Evolutionary conservation across 73 alveolate species (phyloP).

Genomic region (Tetrahymena thermophila): DNA sequence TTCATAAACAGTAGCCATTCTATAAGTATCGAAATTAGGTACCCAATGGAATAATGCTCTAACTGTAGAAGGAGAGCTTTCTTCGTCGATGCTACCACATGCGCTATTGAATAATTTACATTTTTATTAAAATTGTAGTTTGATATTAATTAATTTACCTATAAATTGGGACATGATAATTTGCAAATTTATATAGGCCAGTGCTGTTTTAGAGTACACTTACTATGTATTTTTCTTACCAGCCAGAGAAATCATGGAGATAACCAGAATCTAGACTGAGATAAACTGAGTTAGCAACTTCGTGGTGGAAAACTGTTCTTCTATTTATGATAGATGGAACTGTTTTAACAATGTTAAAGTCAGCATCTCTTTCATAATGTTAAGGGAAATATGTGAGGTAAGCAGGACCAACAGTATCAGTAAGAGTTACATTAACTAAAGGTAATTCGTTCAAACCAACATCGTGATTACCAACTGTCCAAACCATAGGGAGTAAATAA

Average conservation of each 20-base stretch:
- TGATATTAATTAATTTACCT: neutral
- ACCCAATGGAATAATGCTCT: conserved; percentile 29
- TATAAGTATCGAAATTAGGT: conserved; percentile 35
- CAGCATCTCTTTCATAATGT: conserved; percentile 1
- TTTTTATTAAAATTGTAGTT: neutral
- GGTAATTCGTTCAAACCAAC: conserved; percentile 24
- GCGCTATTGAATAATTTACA: neutral
- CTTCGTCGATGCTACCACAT: neutral
- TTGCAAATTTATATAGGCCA: neutral
- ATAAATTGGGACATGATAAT: conserved; percentile 51
- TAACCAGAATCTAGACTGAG: conserved; percentile 41
- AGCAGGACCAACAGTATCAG: conserved; percentile 8
- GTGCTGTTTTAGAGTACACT: neutral
- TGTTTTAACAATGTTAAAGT: conserved; percentile 2
- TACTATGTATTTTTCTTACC: conserved; percentile 1
- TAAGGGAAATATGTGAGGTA: conserved; percentile 35
- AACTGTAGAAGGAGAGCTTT: neutral
- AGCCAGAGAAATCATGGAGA: conserved; percentile 10
- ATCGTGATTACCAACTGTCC: conserved; percentile 49
- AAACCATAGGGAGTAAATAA: conserved; percentile 32
- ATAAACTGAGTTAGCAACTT: conserved; percentile 1
- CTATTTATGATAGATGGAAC: conserved; percentile 13
- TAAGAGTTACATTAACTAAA: neutral
- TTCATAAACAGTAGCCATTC: conserved; percentile 31
- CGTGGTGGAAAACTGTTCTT: conserved; percentile 14